Base-by-base conservation (phyloP, 495 filamentous ascomycete species). In the Penicillium alfredii region DNA sequence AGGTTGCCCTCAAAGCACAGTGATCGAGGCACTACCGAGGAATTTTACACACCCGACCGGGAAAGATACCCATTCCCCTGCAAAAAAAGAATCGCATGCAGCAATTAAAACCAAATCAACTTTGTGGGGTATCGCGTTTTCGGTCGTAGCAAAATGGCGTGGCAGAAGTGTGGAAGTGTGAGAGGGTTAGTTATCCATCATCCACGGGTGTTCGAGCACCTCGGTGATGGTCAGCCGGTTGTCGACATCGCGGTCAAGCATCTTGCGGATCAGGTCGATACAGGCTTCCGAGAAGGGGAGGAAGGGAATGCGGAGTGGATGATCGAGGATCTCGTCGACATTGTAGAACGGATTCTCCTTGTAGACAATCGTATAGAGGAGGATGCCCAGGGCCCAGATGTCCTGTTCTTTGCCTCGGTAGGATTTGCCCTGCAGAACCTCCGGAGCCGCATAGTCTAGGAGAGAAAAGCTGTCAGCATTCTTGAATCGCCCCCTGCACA, bases 271-370 rank as follows among this genome's bases (percentile, higher is more conserved):
- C 26, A 98, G 66, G 49, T 94, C 80, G 43, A 98, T 89, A 51
- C 86, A 92, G 30, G 83, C 79, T 44, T 94, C 88, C 56, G 87
- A 94, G 63, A 94, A 83, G 3, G 68, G 68, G 13, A 89, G 71
- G 59, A 88, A 94, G 1, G 92, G 92, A 4, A 98, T 82, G 13
- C 92, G 75, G 38, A 97, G 69, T 40, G 95, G 92, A 43, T 90
- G 90, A 60, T 98, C 92, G 73, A 96, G 88, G 49, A 98, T 98
- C 65, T 98, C 92, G 57, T 98, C 93, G 51, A 98, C 89, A 58
- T 85, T 94, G 73, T 98, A 98, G 66, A 98, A 98, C 3, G 92
- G 92, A 53, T 98, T 98, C 66, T 98, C 92, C 60, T 97, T 97
- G 72, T 97, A 98, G 45, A 95, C 83, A 47, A 98, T 94, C 11